Percentiles rank a stretch among this genome's conserved stretches.
These are phyloP conservation scores for Artemisia argyi DNA, from an alignment of 129 eudicot genomes.

Conservation along the genomic window DNA sequence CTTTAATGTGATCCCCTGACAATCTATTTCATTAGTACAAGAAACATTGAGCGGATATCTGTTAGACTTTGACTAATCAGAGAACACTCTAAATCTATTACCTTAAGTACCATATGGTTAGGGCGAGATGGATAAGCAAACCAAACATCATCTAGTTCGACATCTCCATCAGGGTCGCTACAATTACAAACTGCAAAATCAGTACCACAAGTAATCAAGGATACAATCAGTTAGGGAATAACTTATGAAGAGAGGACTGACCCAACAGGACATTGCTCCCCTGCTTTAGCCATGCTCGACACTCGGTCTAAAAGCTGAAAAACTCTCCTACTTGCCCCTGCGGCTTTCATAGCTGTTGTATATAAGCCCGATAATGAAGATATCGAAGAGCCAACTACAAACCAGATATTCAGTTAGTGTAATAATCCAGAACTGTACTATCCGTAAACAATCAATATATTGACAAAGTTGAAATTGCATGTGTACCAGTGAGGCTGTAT, in stretches of 20 bases:
- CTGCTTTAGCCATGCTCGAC: constrained; percentile 46
- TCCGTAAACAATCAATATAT: not conserved
- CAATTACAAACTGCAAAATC: not conserved
- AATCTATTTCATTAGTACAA: constrained; percentile 1
- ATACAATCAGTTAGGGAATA: constrained; percentile 6
- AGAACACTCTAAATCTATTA: constrained; percentile 20
- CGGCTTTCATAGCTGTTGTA: constrained; percentile 58
- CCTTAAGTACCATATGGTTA: constrained; percentile 56
- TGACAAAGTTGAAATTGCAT: not conserved
- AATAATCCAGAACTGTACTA: not conserved
- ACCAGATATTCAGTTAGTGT: not conserved
- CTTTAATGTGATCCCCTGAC: constrained; percentile 51
- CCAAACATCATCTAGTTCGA: constrained; percentile 49
- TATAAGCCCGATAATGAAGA: constrained; percentile 51
- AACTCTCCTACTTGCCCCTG: constrained; percentile 60
- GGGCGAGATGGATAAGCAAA: constrained; percentile 57
- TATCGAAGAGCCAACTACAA: constrained; percentile 52
- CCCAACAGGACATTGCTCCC: constrained; percentile 53
- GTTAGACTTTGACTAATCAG: constrained; percentile 16
- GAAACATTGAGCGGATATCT: not conserved
- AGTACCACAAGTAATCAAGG: not conserved
- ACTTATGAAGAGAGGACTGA: constrained; percentile 11
- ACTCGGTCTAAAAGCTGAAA: constrained; percentile 60
- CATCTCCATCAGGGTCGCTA: constrained; percentile 50
- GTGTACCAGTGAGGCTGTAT: constrained; percentile 49